Percentiles rank a stretch among this genome's conserved stretches.
These are phyloP conservation scores for Diaporthe longicolla DNA, from an alignment of 2,329 filamentous ascomycete species.

Conservation along the genomic window DNA sequence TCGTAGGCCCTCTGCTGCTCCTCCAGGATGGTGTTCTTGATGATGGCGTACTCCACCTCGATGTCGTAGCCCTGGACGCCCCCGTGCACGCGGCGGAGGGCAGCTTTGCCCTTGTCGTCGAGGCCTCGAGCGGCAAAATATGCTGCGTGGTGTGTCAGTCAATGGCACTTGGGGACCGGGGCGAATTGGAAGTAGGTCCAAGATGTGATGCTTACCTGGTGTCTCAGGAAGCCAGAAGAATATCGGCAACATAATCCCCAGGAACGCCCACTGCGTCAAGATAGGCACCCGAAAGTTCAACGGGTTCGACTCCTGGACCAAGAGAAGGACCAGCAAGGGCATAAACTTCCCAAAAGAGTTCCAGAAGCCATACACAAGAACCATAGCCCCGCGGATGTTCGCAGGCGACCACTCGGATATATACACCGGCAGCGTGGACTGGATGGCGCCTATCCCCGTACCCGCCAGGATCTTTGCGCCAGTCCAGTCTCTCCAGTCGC, in stretches of 20 bases:
- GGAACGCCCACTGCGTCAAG: constrained; percentile 43
- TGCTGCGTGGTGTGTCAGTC: not conserved
- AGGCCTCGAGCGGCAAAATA: constrained; percentile 43
- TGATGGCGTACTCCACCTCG: constrained; percentile 44
- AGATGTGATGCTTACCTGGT: not conserved
- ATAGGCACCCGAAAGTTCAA: constrained; percentile 41
- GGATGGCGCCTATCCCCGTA: constrained; percentile 41
- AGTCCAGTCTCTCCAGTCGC: constrained; percentile 42
- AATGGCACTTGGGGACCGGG: not conserved
- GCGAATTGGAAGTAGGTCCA: too few relatives aligned
- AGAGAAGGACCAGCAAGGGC: not conserved
- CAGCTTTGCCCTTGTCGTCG: constrained; percentile 43
- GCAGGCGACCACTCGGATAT: constrained; percentile 42
- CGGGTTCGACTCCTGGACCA: constrained; percentile 36
- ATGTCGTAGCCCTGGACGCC: constrained; percentile 42
- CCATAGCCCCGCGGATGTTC: constrained; percentile 42
- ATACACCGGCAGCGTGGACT: constrained; percentile 43
- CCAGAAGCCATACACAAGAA: constrained; percentile 42
- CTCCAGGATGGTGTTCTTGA: constrained; percentile 44
- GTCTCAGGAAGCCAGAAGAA: constrained; percentile 44
- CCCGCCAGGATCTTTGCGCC: constrained; percentile 43
- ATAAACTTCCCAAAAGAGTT: constrained; percentile 31
- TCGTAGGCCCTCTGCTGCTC: constrained; percentile 35
- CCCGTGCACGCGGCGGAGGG: constrained; percentile 44
- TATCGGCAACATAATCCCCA: constrained; percentile 45